Evolutionary conservation across 176 grass and related monocot species (phyloP).

Genomic region (Areca catechu): DNA sequence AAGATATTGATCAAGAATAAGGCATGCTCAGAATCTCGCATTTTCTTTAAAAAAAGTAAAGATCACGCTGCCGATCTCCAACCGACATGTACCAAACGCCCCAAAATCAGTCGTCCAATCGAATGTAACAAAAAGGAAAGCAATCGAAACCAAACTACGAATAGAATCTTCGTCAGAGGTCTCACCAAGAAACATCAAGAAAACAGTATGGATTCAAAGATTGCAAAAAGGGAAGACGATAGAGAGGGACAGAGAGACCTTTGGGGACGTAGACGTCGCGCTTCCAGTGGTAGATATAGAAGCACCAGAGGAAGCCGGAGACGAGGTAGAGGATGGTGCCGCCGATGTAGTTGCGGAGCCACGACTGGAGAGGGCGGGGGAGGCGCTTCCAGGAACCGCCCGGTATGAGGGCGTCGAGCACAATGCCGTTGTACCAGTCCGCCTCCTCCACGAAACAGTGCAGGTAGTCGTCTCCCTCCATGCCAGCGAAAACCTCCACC

Average conservation of each 20-base stretch:
- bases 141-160: too few species aligned
- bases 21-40: too few species aligned
- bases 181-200: too few species aligned
- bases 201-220: too few species aligned
- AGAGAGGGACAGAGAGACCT: conserved; percentile 29
- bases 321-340: conserved; percentile 59
- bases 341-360: conserved; percentile 84
- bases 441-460: conserved; percentile 59
- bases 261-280: conserved; percentile 80
- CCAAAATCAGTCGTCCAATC: too few species aligned
- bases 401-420: conserved; percentile 44
- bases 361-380: conserved; percentile 67
- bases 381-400: conserved; percentile 56
- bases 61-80: too few species aligned
- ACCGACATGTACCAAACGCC: too few species aligned
- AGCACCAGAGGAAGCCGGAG: conserved; percentile 88
- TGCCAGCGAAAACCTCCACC: conserved; percentile 9
- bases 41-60: too few species aligned
- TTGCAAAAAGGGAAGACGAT: neutral
- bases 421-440: conserved; percentile 76
- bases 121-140: neutral
- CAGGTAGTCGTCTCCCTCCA: conserved; percentile 42
- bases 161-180: too few species aligned
- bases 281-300: conserved; percentile 94
- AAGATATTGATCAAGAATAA: neutral